Evolutionary conservation across 1,139 yeast genomes (phyloP).

Genomic region (Geotrichum phurueaensis): DNA sequence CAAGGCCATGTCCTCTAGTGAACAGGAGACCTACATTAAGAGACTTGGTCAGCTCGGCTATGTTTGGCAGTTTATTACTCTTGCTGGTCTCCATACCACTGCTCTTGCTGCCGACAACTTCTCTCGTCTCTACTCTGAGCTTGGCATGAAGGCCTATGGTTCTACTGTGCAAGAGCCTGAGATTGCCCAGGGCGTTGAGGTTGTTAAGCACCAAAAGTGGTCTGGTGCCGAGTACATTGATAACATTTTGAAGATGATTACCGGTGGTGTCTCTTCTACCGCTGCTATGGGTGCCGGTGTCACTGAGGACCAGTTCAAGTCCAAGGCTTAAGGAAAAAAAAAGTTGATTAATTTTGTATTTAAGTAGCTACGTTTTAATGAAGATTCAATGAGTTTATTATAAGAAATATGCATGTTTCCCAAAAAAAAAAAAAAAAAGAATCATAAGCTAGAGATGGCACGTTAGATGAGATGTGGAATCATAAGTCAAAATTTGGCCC

Average conservation of each 20-base stretch:
- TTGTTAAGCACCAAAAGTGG: constrained; percentile 98
- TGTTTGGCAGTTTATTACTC: constrained; percentile 96
- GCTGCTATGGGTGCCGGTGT: constrained; percentile 99
- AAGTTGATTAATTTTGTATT: background rate
- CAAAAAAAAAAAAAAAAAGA: too few species aligned
- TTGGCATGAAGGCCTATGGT: constrained; percentile 96
- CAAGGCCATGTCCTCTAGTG: constrained; percentile 79
- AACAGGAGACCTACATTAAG: constrained; percentile 85
- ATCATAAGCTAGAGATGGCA: too few species aligned
- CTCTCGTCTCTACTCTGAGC: constrained; percentile 67
- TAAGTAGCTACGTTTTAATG: background rate
- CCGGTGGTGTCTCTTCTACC: constrained; percentile 93
- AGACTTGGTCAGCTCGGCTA: constrained; percentile 87
- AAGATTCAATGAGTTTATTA: background rate
- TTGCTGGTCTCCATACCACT: constrained; percentile 95
- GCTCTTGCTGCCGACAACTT: constrained; percentile 88
- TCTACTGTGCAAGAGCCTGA: constrained; percentile 80
- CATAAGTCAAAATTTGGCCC: too few species aligned
- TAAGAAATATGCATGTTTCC: too few species aligned
- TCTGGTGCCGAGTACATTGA: constrained; percentile 98
- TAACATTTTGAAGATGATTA: constrained; percentile 78
- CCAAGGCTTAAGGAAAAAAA: constrained; percentile 26
- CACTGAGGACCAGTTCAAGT: constrained; percentile 90
- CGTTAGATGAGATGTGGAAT: too few species aligned
- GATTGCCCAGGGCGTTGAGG: constrained; percentile 86